Evolutionary conservation across 2,329 filamentous ascomycete genomes (phyloP), one percentile per base, ranked within the genome.

Genomic region (Moelleriella libera): DNA sequence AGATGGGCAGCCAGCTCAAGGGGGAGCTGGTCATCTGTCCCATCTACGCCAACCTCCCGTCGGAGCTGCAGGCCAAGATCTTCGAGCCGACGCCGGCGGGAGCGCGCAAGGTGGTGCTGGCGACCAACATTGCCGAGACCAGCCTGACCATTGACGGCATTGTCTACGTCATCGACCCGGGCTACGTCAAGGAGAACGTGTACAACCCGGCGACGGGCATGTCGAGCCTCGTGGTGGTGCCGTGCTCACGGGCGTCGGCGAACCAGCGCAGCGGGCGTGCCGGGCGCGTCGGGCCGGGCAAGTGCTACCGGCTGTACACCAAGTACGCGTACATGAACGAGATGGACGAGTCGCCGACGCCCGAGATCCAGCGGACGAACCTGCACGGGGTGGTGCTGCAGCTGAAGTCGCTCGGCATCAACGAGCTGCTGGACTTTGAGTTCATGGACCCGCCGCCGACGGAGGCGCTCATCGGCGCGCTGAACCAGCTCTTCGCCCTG

Each of bases 101-200:
- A 14, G 83, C 85, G 0, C 78, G 92, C 30, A 98, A 97, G 61
- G 88, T 97, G 0, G 88, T 98, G 0, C 68, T 97, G 39, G 88
- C 90, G 0, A 97, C 92, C 2, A 98, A 98, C 60, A 97, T 98
- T 63, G 92, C 92, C 2, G 92, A 98, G 63, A 98, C 92, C 0
- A 88, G 82, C 70, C 68, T 98, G 58, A 98, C 92, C 0, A 95
- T 98, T 49, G 89, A 97, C 60, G 90, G 89, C 12, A 94, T 97
- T 50, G 85, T 90, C 7, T 96, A 94, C 61, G 92, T 97, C 37
- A 94, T 97, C 50, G 92, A 98, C 56, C 86, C 86, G 0, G 92
- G 92, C 1, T 94, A 94, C 53, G 88, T 92, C 52, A 98, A 98
- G 63, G 88, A 97, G 60, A 95, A 95, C 55, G 78, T 89, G 1